phyloP scores from a whole-genome alignment of 73 alveolate genomes.

The Blepharisma japonicum region DNA sequence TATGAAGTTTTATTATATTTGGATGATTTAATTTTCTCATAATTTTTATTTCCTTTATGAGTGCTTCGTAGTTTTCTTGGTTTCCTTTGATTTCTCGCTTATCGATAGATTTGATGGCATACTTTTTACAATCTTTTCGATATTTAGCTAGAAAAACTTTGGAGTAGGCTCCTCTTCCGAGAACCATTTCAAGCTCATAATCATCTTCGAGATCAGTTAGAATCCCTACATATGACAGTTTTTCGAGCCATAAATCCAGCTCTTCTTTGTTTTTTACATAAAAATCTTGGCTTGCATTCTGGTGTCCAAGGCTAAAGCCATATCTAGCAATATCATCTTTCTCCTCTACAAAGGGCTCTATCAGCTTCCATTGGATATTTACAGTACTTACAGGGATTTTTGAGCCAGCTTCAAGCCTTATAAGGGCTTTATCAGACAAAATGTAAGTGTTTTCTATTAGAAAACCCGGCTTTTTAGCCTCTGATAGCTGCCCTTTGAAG shows the following conservation, averaged over 20 bases:
- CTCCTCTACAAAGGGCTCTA: too few species aligned
- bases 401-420: too few species aligned
- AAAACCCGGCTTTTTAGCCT: too few species aligned
- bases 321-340: too few species aligned
- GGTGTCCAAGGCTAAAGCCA: too few species aligned
- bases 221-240: background rate
- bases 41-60: conserved; percentile 38
- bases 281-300: too few species aligned
- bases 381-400: too few species aligned
- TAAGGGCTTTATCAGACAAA: too few species aligned
- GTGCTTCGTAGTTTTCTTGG: conserved; percentile 31
- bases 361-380: too few species aligned
- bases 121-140: conserved; percentile 24
- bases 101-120: conserved; percentile 43
- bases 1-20: conserved; percentile 38
- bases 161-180: conserved; percentile 28
- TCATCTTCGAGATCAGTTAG: conserved; percentile 18
- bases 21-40: conserved; percentile 45
- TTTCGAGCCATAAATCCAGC: conserved; percentile 4
- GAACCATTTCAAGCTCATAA: background rate
- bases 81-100: conserved; percentile 29
- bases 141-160: conserved; percentile 34
- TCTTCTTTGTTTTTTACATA: too few species aligned
- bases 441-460: too few species aligned
- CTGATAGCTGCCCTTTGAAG: too few species aligned